These are phyloP conservation scores for Parafenestella ontariensis DNA, from an alignment of 2,329 filamentous ascomycete genomes.

Conservation along the genomic window DNA sequence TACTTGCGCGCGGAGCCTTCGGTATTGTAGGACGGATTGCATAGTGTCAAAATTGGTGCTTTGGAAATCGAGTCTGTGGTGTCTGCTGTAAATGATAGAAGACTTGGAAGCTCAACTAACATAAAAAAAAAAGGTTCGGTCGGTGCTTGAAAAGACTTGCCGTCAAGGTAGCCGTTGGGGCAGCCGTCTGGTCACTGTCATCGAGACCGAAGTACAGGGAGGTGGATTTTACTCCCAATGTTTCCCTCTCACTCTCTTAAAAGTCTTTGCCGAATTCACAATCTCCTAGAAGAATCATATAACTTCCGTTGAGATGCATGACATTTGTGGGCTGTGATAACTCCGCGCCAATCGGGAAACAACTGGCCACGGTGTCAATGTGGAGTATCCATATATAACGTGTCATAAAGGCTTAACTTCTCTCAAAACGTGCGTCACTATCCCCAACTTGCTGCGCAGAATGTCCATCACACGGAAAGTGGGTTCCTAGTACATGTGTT, in stretches of 20 bases:
- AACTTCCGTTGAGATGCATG: conserved; percentile 8
- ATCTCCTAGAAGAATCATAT: background rate
- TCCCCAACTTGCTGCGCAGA: background rate
- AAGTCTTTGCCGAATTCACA: background rate
- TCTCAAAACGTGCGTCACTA: background rate
- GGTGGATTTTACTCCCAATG: background rate
- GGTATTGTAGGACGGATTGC: conserved; percentile 38
- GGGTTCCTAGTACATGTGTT: background rate
- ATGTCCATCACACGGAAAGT: background rate
- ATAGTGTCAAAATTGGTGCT: conserved; percentile 10
- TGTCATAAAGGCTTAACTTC: background rate
- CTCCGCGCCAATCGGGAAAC: background rate
- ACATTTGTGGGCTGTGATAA: conserved; percentile 8
- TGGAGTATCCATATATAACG: background rate
- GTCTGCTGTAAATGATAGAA: too few relatives aligned
- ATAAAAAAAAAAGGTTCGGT: background rate
- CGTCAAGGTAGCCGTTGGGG: too few relatives aligned
- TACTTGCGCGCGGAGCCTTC: conserved; percentile 22
- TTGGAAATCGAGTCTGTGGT: background rate
- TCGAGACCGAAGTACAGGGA: background rate
- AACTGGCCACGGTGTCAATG: background rate
- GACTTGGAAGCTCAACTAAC: background rate
- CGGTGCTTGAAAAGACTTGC: background rate
- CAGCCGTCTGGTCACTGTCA: too few relatives aligned
- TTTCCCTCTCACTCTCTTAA: background rate